These are phyloP conservation scores for Colletotrichum plurivorum DNA, from an alignment of 2,329 filamentous ascomycete genomes.

Conservation along the genomic window DNA sequence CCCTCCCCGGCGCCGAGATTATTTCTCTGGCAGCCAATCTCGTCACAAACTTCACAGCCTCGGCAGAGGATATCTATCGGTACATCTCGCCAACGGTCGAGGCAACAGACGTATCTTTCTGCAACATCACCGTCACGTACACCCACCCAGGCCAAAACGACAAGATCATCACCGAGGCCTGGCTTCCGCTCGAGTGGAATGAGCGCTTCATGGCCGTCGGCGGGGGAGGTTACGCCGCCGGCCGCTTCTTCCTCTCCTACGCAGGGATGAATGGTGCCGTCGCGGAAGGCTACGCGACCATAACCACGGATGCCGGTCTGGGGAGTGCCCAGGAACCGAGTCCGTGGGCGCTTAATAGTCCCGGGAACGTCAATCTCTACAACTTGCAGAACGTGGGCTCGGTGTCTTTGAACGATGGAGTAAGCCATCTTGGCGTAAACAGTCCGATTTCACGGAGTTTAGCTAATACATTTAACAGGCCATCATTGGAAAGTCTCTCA, in stretches of 20 bases:
- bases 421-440: constrained; percentile 57
- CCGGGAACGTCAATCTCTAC: constrained; percentile 35
- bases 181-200: constrained; percentile 49
- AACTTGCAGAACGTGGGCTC: constrained; percentile 53
- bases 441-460: too few relatives aligned
- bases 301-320: constrained; percentile 43
- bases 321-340: not conserved
- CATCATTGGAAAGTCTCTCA: constrained; percentile 62
- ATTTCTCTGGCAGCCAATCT: constrained; percentile 32
- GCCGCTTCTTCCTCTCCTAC: constrained; percentile 38
- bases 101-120: constrained; percentile 36
- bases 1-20: constrained; percentile 38
- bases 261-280: constrained; percentile 41
- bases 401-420: constrained; percentile 52
- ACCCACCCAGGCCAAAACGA: constrained; percentile 41
- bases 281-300: constrained; percentile 42
- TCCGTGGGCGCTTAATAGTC: constrained; percentile 42
- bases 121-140: constrained; percentile 22
- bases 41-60: constrained; percentile 40
- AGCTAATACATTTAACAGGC: constrained; percentile 43
- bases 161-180: constrained; percentile 44
- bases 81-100: constrained; percentile 30
- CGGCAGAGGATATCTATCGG: constrained; percentile 17
- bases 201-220: constrained; percentile 48
- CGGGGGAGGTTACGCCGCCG: constrained; percentile 48